A percentile compares a stretch with the other conserved stretches of the same genome.
phyloP scores from a whole-genome alignment of 768 basidiomycete species.

The Imleria badia region DNA sequence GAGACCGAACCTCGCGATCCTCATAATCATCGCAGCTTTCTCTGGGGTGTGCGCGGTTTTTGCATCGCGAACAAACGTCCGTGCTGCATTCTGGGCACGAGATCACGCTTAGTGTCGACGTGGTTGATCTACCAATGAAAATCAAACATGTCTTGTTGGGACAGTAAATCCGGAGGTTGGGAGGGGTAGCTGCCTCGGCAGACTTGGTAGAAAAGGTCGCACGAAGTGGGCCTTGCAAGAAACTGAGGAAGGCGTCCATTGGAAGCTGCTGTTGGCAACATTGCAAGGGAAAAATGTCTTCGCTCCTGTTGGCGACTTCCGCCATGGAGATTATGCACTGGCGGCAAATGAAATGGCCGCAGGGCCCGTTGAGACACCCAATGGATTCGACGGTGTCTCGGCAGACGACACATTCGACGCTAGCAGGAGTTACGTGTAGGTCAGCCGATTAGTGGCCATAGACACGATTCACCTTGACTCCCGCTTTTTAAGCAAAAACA shows the following conservation, averaged over 20 bases:
- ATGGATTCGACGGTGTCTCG: conserved; percentile 28
- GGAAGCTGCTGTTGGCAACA: conserved; percentile 48
- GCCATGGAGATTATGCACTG: conserved; percentile 44
- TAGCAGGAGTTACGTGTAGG: conserved; percentile 1
- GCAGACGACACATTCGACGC: conserved; percentile 42
- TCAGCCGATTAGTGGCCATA: background rate
- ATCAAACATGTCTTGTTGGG: conserved; percentile 45
- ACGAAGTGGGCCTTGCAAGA: conserved; percentile 32
- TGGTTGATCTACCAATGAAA: conserved; percentile 47
- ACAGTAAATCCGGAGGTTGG: conserved; percentile 49
- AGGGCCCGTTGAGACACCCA: conserved; percentile 37
- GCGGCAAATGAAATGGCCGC: conserved; percentile 49
- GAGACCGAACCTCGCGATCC: conserved; percentile 40
- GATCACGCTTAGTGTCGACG: conserved; percentile 20
- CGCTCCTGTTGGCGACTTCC: conserved; percentile 43
- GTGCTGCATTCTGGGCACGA: conserved; percentile 42
- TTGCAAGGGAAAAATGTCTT: conserved; percentile 49
- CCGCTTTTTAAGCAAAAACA: background rate
- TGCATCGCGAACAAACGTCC: conserved; percentile 49
- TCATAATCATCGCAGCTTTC: conserved; percentile 43
- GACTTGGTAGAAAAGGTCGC: conserved; percentile 41
- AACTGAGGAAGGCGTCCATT: conserved; percentile 24
- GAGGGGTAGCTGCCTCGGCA: conserved; percentile 45
- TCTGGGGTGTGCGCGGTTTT: conserved; percentile 40
- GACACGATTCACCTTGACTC: background rate